These are phyloP conservation scores for Exophiala alcalophila DNA, from an alignment of 2,329 filamentous ascomycete genomes.

Conservation along the genomic window DNA sequence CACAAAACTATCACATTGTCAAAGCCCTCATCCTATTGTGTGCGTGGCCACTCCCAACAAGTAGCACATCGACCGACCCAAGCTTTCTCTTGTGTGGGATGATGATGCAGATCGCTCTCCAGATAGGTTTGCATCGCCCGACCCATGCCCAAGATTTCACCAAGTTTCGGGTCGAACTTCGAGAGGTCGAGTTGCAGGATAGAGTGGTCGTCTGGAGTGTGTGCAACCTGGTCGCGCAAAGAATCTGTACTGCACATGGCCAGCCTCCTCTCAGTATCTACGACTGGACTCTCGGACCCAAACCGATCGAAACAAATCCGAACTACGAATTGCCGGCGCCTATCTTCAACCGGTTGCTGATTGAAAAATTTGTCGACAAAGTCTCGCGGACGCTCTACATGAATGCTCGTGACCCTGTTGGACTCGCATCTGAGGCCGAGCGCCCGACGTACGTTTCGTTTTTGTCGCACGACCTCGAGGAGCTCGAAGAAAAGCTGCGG, in stretches of 20 bases:
- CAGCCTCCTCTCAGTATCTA: slow-evolving; percentile 62
- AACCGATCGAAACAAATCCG: slow-evolving; percentile 41
- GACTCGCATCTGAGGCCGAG: slow-evolving; percentile 46
- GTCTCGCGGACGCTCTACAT: slow-evolving; percentile 57
- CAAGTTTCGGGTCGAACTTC: slow-evolving; percentile 52
- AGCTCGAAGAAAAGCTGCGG: slow-evolving; percentile 52
- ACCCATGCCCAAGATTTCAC: slow-evolving; percentile 59
- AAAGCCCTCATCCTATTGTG: slow-evolving; percentile 63
- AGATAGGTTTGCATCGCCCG: slow-evolving; percentile 63
- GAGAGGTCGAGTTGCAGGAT: slow-evolving; percentile 62
- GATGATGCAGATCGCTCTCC: slow-evolving; percentile 68
- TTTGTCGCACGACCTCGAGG: slow-evolving; percentile 47
- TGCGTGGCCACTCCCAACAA: slow-evolving; percentile 63
- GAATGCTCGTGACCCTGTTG: slow-evolving; percentile 54
- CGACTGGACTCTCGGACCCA: slow-evolving; percentile 55
- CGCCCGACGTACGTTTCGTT: slow-evolving; percentile 45
- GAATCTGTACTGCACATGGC: slow-evolving; percentile 66
- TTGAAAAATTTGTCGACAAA: slow-evolving; percentile 59
- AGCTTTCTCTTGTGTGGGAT: slow-evolving; percentile 64
- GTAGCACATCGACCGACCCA: slow-evolving; percentile 61
- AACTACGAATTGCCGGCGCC: slow-evolving; percentile 52
- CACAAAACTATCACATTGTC: slow-evolving; percentile 62
- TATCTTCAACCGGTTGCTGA: slow-evolving; percentile 51
- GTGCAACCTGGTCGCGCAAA: slow-evolving; percentile 66
- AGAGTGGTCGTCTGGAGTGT: slow-evolving; percentile 65